Base-by-base conservation (phyloP, 2,329 filamentous ascomycete species). In the Arthroderma sp. region DNA sequence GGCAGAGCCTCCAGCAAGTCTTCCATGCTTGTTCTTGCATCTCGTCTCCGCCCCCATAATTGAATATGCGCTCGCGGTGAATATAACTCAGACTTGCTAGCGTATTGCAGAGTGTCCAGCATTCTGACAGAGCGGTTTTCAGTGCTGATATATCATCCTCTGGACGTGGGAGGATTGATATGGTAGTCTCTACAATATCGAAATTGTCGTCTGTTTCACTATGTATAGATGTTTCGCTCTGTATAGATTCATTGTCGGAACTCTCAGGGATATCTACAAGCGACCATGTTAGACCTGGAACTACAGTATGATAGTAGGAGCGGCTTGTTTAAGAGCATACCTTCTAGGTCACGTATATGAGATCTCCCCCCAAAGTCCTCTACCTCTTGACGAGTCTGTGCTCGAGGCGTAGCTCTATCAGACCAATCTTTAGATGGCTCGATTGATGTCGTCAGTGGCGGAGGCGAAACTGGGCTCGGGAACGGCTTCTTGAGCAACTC, bases 21-120 rank as follows among this genome's bases (percentile, higher is more conserved):
- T 84, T 86, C 89, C 88, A 95, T 0, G 88, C 87, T 54, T 83
- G 82, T 59, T 94, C 86, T 58, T 94, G 84, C 29, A 82, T 77
- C 52, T 86, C 82, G 1, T 82, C 81, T 7, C 78, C 81, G 8
- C 79, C 80, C 1, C 82, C 80, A 54, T 76, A 83, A 60, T 78
- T 80, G 62, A 91, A 89, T 30, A 87, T 80, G 15, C 84, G 75
- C 53, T 86, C 77, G 29, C 86, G 78, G 58, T 94, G 85, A 51
- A 82, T 83, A 11, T 84, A 88, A 61, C 86, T 94, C 11, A 94
- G 71, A 51, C 77, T 85, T 22, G 86, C 86, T 30, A 95, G 69
- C 0, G 87, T 94, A 58, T 94, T 95, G 68, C 88, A 95, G 9
- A 95, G 68, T 0, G 82, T 93, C 88, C 88, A 95, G 63, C 87